Percentiles rank a stretch among this genome's conserved stretches.
These are phyloP conservation scores for Aurifilum marmelostoma DNA, from an alignment of 2,329 filamentous ascomycete species.

Conservation along the genomic window DNA sequence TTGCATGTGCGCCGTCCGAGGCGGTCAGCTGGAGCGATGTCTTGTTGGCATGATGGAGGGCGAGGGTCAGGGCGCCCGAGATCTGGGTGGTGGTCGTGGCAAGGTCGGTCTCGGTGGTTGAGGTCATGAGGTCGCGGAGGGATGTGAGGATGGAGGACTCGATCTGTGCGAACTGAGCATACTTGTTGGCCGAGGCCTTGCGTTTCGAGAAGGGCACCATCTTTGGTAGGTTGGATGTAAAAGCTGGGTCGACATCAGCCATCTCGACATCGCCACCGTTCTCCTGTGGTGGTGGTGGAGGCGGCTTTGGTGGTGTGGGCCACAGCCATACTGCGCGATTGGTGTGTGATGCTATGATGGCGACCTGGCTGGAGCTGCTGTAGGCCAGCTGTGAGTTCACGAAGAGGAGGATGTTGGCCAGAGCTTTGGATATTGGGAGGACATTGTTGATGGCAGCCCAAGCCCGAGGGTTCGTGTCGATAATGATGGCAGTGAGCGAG, in stretches of 20 bases:
- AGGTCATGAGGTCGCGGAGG: constrained; percentile 71
- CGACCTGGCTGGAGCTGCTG: constrained; percentile 90
- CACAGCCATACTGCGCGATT: constrained; percentile 90
- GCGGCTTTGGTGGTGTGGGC: constrained; percentile 53
- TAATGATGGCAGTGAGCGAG: constrained; percentile 84
- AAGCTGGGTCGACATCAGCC: constrained; percentile 44
- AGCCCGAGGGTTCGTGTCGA: constrained; percentile 96
- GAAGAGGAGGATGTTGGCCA: constrained; percentile 91
- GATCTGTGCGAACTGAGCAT: constrained; percentile 85
- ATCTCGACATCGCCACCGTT: constrained; percentile 58
- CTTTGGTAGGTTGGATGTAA: constrained; percentile 35
- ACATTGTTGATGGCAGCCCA: constrained; percentile 75
- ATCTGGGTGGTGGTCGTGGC: constrained; percentile 82
- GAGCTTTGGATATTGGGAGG: constrained; percentile 79
- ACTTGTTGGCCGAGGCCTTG: constrained; percentile 74
- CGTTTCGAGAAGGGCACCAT: neutral
- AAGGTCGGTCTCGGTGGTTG: constrained; percentile 68
- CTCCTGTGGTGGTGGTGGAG: constrained; percentile 20
- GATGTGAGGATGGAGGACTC: constrained; percentile 79
- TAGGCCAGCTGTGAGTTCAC: constrained; percentile 95
- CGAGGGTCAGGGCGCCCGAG: constrained; percentile 86
- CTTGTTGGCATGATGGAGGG: constrained; percentile 89
- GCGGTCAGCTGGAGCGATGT: constrained; percentile 67
- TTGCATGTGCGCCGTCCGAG: constrained; percentile 50
- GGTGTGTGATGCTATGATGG: constrained; percentile 86